These are phyloP conservation scores for Colletotrichum tamarilloi DNA, from an alignment of 2,329 filamentous ascomycete genomes.

Conservation along the genomic window DNA sequence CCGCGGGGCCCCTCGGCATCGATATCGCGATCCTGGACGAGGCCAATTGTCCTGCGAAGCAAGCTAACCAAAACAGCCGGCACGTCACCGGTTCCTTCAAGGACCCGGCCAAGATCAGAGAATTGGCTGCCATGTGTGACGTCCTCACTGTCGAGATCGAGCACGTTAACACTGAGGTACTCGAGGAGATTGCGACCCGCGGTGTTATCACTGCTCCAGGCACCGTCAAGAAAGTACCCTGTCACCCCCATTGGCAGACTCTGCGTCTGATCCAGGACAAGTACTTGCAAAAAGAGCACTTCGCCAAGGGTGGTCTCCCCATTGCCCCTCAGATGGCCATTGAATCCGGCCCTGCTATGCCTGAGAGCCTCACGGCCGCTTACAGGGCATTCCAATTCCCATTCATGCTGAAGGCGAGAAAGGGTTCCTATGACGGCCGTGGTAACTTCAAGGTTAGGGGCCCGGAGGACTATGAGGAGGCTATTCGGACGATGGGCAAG, in stretches of 20 bases:
- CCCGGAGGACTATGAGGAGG: constrained; percentile 65
- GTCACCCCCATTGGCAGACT: constrained; percentile 88
- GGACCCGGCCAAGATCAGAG: constrained; percentile 79
- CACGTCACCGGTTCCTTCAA: constrained; percentile 92
- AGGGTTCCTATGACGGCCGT: constrained; percentile 92
- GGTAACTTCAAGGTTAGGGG: constrained; percentile 67
- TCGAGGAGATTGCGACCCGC: constrained; percentile 81
- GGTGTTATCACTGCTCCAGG: constrained; percentile 66
- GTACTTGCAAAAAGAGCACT: constrained; percentile 86
- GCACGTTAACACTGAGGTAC: constrained; percentile 89
- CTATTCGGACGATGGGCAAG: constrained; percentile 75
- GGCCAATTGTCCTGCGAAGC: constrained; percentile 82
- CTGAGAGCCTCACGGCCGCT: constrained; percentile 71
- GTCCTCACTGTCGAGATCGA: constrained; percentile 95
- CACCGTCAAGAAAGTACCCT: constrained; percentile 62
- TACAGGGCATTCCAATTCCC: constrained; percentile 79
- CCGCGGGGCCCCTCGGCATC: constrained; percentile 80
- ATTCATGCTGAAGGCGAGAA: constrained; percentile 92
- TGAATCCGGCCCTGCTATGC: constrained; percentile 63
- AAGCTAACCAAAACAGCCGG: constrained; percentile 79
- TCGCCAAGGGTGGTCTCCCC: constrained; percentile 74
- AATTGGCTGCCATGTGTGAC: constrained; percentile 81
- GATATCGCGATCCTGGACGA: constrained; percentile 83
- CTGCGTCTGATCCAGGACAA: constrained; percentile 94
- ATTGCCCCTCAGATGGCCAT: constrained; percentile 79